Evolutionary conservation across 768 basidiomycete genomes (phyloP), one percentile per base, ranked within the genome.

Genomic region (Trametes villosa): DNA sequence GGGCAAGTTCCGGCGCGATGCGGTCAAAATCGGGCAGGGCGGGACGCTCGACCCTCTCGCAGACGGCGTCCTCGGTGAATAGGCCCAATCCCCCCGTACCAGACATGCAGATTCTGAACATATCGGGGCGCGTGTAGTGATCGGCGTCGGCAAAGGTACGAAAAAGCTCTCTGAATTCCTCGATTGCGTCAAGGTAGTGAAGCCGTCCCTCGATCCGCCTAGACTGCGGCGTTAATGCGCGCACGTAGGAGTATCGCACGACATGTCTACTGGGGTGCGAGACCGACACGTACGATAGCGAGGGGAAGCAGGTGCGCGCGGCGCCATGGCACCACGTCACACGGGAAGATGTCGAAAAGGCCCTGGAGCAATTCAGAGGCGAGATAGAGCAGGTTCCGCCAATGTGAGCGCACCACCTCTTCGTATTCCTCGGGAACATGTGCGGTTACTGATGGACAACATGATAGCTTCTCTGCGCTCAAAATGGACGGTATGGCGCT

Each of bases 401-500:
- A 6, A 91, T 99, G 96, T 96, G 65, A 68, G 78, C 61, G 57
- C 51, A 40, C n/a, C n/a, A n/a, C 18, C 3, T 33, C 34, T 55
- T 57, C 38, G 15, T 57, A 27, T 42, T 22, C 42, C 24, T 46
- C 26, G n/a, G n/a, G 15, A 33, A 34, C 53, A 29, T 55, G 42
- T 48, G 56, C 62, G 60, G 58, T 57, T 29, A 53, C 42, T 44
- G 15, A 48, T 29, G 59, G 57, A 12, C 4, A 40, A 9, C 20
- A 4, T 41, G 49, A 29, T 70, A 98, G 96, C 71, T 99, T 96
- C 76, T 98, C 97, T 11, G 97, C 97, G 2, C 80, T 98, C 34
- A 98, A 98, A 75, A 98, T 98, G 96, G 95, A 98, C 65, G 97
- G 97, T 1, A 92, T 84, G 73, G 94, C 94, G 0, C 74, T 98